Conservation (phyloP, 345 rosid genomes). For the Adansonia digitata region DNA sequence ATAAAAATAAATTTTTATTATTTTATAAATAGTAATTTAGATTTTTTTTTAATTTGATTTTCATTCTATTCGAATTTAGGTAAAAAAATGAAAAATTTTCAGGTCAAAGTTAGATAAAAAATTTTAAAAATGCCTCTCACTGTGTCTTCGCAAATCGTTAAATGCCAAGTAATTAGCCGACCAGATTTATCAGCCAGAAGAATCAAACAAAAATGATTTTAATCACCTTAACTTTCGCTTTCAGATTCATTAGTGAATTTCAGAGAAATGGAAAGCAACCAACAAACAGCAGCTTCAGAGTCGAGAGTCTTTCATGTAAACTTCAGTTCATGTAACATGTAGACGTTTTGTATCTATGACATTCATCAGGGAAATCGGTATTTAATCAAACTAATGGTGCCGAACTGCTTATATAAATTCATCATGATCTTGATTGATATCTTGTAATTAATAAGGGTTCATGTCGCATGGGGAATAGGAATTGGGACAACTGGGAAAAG, state of each 20-base stretch:
- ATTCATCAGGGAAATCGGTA: background rate
- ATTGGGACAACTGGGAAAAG: background rate
- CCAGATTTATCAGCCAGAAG: constrained; percentile 8
- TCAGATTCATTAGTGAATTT: constrained; percentile 20
- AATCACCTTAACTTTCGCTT: background rate
- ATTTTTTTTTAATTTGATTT: too few relatives aligned
- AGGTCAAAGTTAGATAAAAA: too few relatives aligned
- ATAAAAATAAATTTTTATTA: too few relatives aligned
- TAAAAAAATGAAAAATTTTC: too few relatives aligned
- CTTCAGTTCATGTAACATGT: constrained; percentile 14
- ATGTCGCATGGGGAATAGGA: background rate
- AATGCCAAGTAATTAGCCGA: constrained; percentile 13
- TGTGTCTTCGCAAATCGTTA: constrained; percentile 10
- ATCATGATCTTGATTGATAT: background rate
- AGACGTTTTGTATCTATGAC: background rate
- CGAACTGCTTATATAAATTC: background rate
- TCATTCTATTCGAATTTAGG: too few relatives aligned
- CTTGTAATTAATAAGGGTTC: background rate
- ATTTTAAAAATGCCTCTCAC: too few relatives aligned
- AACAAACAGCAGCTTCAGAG: constrained; percentile 11
- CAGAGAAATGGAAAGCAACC: constrained; percentile 15
- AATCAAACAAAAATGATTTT: constrained; percentile 12
- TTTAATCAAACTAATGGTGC: background rate
- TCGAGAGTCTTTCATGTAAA: constrained; percentile 1
- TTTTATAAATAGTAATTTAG: too few relatives aligned